Base-by-base conservation (phyloP, 139 green algal species). In the Medakamo hakoo region DNA sequence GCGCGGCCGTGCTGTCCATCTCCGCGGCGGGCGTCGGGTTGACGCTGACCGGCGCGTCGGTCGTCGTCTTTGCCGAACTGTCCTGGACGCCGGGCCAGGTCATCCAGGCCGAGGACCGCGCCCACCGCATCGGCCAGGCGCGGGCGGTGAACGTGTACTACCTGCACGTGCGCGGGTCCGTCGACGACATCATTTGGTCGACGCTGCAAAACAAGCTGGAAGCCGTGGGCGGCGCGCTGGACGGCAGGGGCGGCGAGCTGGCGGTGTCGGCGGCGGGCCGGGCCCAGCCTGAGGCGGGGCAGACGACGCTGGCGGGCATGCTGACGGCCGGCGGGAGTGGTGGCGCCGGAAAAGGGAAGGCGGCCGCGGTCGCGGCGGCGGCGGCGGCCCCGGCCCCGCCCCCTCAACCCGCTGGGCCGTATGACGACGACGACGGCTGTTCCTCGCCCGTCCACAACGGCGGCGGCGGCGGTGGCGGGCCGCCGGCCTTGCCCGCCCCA, bases 121-220 rank as follows among this genome's bases (percentile, higher is more conserved):
- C 85, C 0, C 88, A 95, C 74, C 73, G 89, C 62, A 80, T 82
- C 65, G 88, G 88, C 4, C 80, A 92, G 69, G 55, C 21, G 1
- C 62, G 71, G 30, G 60, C 68, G 0, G 83, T 95, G 65, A 94
- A 91, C 65, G 74, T 95, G n/a, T 94, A 95, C 81, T 95, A 92
- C 67, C 68, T 95, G 52, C 78, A 90, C 62, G 86, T 84, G 14
- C 70, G 68, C 48, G 66, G 66, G 64, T 90, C 79, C 52, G 80
- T 93, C 20, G 91, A 97, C 67, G 91, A 97, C 64, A 72, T 95
- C 30, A 96, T 91, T 16, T 91, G 84, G 83, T 5, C 20, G 65
- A 73, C 67, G 32, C 27, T 88, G 29, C 68, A 82, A 66, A 76
- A 57, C 71, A 95, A 95, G 73, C 72, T 95, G 52, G 79, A 80